phyloP scores from a whole-genome alignment of 352 stramenopile species.

The Plasmopara viticola region DNA sequence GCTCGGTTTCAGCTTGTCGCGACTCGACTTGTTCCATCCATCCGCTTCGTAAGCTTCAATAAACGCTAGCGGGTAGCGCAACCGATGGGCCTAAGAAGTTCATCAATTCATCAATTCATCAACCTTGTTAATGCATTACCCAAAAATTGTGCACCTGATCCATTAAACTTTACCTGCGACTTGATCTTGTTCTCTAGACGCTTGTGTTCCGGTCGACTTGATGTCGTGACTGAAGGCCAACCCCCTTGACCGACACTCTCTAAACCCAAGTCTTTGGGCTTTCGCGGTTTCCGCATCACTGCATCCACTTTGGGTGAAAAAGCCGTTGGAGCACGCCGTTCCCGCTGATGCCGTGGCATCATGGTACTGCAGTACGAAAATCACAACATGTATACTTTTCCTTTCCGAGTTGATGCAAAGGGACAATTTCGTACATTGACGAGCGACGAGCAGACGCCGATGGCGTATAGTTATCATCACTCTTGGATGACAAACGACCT shows the following conservation, averaged over 20 bases:
- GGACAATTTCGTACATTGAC: constrained; percentile 20
- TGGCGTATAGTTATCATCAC: constrained; percentile 21
- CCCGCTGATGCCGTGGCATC: constrained; percentile 23
- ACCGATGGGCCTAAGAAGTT: constrained; percentile 36
- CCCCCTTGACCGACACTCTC: constrained; percentile 6
- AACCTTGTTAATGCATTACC: too few species aligned
- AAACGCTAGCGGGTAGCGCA: constrained; percentile 66
- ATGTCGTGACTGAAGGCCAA: not conserved
- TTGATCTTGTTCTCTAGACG: constrained; percentile 34
- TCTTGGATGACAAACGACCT: constrained; percentile 17
- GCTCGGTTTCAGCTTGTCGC: constrained; percentile 77
- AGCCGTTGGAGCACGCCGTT: constrained; percentile 20
- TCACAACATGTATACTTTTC: too few species aligned
- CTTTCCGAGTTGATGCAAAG: constrained; percentile 1
- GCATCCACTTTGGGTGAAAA: constrained; percentile 22
- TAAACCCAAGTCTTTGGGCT: constrained; percentile 16
- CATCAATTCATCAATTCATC: not conserved
- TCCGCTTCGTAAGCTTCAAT: constrained; percentile 79
- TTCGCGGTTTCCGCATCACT: constrained; percentile 18
- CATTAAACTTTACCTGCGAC: constrained; percentile 21
- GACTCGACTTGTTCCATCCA: constrained; percentile 69
- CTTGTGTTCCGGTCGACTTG: constrained; percentile 25
- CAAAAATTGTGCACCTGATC: not conserved
- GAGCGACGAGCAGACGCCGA: constrained; percentile 21
- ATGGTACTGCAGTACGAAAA: constrained; percentile 12